Conservation (phyloP, 1,284 basidiomycete species). For the Malassezia brasiliensis region DNA sequence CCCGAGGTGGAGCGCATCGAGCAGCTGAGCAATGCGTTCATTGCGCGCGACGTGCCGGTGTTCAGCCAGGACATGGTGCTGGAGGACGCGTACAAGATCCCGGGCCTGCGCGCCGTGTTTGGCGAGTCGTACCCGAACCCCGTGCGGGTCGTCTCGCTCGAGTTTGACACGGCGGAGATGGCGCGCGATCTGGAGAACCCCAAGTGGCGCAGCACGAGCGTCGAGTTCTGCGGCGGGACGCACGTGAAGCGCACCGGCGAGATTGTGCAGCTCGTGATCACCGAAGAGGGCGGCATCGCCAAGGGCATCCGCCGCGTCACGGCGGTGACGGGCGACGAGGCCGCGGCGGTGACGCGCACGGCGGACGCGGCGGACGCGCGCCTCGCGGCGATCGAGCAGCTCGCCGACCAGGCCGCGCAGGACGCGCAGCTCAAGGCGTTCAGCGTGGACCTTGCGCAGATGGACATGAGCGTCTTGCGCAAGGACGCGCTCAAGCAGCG, state of each 20-base stretch:
- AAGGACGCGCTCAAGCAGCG: slow-evolving; percentile 73
- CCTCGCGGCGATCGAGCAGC: slow-evolving; percentile 59
- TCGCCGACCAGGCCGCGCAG: slow-evolving; percentile 64
- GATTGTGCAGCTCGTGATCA: slow-evolving; percentile 88
- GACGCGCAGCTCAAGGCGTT: slow-evolving; percentile 75
- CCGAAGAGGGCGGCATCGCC: slow-evolving; percentile 91
- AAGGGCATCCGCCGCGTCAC: slow-evolving; percentile 92
- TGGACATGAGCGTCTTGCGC: slow-evolving; percentile 74
- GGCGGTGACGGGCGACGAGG: slow-evolving; percentile 89
- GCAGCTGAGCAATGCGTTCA: slow-evolving; percentile 73
- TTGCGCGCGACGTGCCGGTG: slow-evolving; percentile 76
- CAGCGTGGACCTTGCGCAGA: slow-evolving; percentile 75
- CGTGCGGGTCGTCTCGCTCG: slow-evolving; percentile 84
- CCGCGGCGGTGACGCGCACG: slow-evolving; percentile 64
- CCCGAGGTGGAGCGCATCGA: slow-evolving; percentile 76
- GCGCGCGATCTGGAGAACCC: slow-evolving; percentile 71
- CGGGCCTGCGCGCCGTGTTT: slow-evolving; percentile 89
- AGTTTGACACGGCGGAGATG: slow-evolving; percentile 77
- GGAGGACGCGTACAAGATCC: slow-evolving; percentile 72
- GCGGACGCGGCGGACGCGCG: slow-evolving; percentile 61
- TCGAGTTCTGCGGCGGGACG: slow-evolving; percentile 97
- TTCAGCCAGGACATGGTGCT: slow-evolving; percentile 78
- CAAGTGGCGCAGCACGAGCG: slow-evolving; percentile 78
- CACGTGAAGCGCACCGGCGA: slow-evolving; percentile 90
- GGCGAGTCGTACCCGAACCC: slow-evolving; percentile 97